Percentiles rank a stretch among this genome's conserved stretches.
phyloP scores from a whole-genome alignment of 148 eudicot species.

The Persicaria maculosa region DNA sequence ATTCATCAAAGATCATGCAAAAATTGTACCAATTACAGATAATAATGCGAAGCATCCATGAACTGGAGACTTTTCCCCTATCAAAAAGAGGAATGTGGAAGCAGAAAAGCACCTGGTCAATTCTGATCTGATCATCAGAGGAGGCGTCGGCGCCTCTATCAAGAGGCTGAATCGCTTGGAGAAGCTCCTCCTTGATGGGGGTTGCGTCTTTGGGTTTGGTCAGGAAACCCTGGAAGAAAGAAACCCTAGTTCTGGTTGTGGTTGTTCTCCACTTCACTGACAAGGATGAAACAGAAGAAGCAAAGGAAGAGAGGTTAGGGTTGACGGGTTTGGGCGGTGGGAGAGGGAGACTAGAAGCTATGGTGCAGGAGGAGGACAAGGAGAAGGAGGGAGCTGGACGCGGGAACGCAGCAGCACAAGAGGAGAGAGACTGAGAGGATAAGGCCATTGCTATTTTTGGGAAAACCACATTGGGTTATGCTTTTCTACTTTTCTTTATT shows the following conservation, averaged over 20 bases:
- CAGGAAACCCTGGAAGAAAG: slow-evolving; percentile 54
- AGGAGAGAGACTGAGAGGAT: slow-evolving; percentile 25
- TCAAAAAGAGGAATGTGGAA: not conserved
- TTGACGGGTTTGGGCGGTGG: slow-evolving; percentile 14
- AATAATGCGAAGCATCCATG: not conserved
- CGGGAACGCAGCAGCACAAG: slow-evolving; percentile 12
- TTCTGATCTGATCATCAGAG: slow-evolving; percentile 49
- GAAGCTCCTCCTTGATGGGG: slow-evolving; percentile 54
- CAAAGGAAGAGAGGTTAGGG: not conserved
- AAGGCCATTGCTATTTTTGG: slow-evolving; percentile 33
- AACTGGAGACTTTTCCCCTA: not conserved
- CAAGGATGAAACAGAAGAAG: not conserved
- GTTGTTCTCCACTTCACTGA: slow-evolving; percentile 2
- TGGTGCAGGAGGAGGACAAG: slow-evolving; percentile 5
- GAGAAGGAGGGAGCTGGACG: slow-evolving; percentile 5
- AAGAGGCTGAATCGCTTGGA: slow-evolving; percentile 56
- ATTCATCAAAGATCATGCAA: not conserved
- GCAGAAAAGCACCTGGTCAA: slow-evolving; percentile 41
- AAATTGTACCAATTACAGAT: not conserved
- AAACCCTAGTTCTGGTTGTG: slow-evolving; percentile 25
- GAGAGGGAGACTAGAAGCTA: slow-evolving; percentile 1
- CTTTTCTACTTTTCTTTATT: not conserved
- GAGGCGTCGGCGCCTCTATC: slow-evolving; percentile 75
- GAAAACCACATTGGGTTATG: not conserved
- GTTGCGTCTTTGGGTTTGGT: slow-evolving; percentile 40